A percentile compares a stretch with the other conserved stretches of the same genome.
phyloP scores from a whole-genome alignment of 2,329 filamentous ascomycete genomes.

The Aspergillus latus region DNA sequence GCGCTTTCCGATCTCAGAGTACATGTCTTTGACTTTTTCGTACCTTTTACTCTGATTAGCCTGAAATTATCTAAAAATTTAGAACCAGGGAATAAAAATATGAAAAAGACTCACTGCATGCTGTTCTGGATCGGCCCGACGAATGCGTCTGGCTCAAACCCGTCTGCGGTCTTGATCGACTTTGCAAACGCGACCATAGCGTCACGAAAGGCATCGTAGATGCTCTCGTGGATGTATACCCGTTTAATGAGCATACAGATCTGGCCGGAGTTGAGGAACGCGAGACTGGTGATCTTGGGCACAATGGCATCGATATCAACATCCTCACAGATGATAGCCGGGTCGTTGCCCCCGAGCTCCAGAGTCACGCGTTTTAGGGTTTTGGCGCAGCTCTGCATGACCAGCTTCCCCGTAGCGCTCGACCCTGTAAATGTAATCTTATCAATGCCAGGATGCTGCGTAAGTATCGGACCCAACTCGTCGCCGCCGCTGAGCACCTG shows the following conservation, averaged over 20 bases:
- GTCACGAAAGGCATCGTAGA: conserved; percentile 55
- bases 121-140: conserved; percentile 63
- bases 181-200: conserved; percentile 46
- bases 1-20: too few species aligned
- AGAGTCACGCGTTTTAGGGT: conserved; percentile 44
- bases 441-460: conserved; percentile 13
- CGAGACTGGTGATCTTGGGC: accelerated
- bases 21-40: too few species aligned
- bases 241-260: conserved; percentile 57
- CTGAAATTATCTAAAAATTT: too few species aligned
- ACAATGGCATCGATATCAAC: not conserved
- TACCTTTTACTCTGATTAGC: conserved; percentile 35
- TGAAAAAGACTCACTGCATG: too few species aligned
- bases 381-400: conserved; percentile 24
- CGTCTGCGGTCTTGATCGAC: conserved; percentile 34
- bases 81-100: too few species aligned
- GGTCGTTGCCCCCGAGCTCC: conserved; percentile 45
- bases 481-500: conserved; percentile 11
- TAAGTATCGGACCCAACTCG: not conserved
- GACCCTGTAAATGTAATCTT: conserved; percentile 22
- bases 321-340: conserved; percentile 23
- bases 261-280: conserved; percentile 38
- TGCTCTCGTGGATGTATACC: conserved; percentile 58
- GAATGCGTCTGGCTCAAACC: conserved; percentile 42
- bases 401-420: conserved; percentile 17